A percentile compares a stretch with the other conserved stretches of the same genome.
Evolutionary conservation across 2,329 filamentous ascomycete species (phyloP).

Genomic region (Beauveria varroae): DNA sequence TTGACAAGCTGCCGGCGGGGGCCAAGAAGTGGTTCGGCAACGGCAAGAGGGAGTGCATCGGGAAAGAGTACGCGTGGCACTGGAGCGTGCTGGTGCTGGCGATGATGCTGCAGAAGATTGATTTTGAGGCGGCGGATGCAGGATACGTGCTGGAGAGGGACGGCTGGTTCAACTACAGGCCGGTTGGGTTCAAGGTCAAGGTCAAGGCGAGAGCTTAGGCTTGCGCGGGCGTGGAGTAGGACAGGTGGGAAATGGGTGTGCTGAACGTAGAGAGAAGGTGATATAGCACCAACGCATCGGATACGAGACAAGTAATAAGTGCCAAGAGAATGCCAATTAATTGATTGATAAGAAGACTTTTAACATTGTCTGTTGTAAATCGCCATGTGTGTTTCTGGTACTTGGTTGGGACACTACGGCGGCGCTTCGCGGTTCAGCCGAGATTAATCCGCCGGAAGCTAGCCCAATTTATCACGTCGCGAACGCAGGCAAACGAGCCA

Average conservation of each 20-base stretch:
- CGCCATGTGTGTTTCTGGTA: neutral
- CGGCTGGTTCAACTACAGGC: conserved; percentile 46
- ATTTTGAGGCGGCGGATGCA: conserved; percentile 36
- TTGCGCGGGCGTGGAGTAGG: neutral
- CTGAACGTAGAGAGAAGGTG: neutral
- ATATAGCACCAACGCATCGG: neutral
- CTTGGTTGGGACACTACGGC: neutral
- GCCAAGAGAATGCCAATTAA: neutral
- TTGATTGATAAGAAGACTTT: neutral
- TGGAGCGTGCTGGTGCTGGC: conserved; percentile 35
- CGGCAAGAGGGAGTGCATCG: conserved; percentile 44
- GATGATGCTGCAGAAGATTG: conserved; percentile 35
- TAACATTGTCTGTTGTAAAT: no score
- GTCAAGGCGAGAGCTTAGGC: conserved; percentile 28
- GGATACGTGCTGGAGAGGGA: conserved; percentile 36
- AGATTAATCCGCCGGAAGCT: conserved; percentile 2
- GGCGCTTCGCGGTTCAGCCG: neutral
- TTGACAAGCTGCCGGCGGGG: conserved; percentile 33
- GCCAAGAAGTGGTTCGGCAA: conserved; percentile 46
- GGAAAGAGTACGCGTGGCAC: conserved; percentile 41
- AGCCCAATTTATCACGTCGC: conserved; percentile 7
- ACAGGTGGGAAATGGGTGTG: no score
- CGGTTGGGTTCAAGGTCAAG: conserved; percentile 36
- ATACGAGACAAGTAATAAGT: neutral
- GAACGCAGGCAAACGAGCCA: neutral